Conservation (phyloP, 371 early-diverging fungal species). For the Saksenaea oblongispora region DNA sequence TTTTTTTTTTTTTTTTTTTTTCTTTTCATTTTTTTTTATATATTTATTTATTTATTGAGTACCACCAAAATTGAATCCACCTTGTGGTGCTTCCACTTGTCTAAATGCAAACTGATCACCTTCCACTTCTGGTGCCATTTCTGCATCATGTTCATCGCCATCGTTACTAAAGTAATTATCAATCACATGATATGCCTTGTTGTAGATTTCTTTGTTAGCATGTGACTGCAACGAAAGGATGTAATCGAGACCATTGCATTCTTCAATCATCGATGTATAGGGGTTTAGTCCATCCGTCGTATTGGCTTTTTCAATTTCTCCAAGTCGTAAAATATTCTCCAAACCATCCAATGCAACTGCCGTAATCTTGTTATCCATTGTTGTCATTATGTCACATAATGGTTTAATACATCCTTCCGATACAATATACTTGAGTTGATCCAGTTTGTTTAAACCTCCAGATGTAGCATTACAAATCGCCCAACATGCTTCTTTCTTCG, state of each 20-base stretch:
- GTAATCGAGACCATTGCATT: constrained; percentile 90
- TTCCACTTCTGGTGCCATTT: constrained; percentile 62
- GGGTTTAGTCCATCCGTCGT: constrained; percentile 71
- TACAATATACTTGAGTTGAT: constrained; percentile 80
- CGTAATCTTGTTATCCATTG: constrained; percentile 79
- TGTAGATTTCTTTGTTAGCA: constrained; percentile 93
- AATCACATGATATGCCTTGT: constrained; percentile 89
- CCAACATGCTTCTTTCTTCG: constrained; percentile 83
- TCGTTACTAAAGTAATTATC: constrained; percentile 93
- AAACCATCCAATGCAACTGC: constrained; percentile 89
- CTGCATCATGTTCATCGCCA: constrained; percentile 65
- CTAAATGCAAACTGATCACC: constrained; percentile 67
- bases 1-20: background rate
- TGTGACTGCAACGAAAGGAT: constrained; percentile 90
- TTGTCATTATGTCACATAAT: constrained; percentile 77
- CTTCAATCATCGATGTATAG: constrained; percentile 86
- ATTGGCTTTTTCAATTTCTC: constrained; percentile 44
- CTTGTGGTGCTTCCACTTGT: constrained; percentile 60
- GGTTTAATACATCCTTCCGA: constrained; percentile 82
- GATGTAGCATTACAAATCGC: constrained; percentile 94
- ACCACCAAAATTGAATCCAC: constrained; percentile 72
- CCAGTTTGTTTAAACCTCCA: constrained; percentile 73
- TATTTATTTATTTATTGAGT: constrained; percentile 13
- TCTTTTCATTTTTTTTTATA: background rate
- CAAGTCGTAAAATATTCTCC: constrained; percentile 76